Base-by-base conservation (phyloP, 139 green algal species). In the Volvox africanus region DNA sequence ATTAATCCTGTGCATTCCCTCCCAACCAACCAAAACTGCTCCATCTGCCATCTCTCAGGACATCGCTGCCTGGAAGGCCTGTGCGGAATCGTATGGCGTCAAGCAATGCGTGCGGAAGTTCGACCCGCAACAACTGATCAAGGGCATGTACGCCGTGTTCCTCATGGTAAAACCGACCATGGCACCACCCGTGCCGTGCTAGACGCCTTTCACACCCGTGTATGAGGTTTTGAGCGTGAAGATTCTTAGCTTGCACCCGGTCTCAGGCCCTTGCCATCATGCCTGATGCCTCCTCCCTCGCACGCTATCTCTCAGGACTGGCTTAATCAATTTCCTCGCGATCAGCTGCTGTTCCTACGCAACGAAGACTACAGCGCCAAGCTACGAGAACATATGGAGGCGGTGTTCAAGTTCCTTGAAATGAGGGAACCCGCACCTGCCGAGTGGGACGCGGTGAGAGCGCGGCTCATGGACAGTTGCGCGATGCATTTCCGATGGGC, bases 311-410 rank as follows among this genome's bases (percentile, higher is more conserved):
- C 22, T 9, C 92, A 94, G 89, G 92, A 95, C 76, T 96, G 94
- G 94, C 79, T 94, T 24, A 24, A 73, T 30, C 84, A 92, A 67
- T 96, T 91, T 55, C 94, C 94, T 0, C 88, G 92, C 24, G 77
- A 95, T 19, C 93, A 96, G 89, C 89, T 96, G 77, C 90, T 96
- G 33, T 86, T 96, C 75, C 61, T 96, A 61, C 90, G 94, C 24
- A 94, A 93, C 82, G 94, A 96, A 55, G 94, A 96, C 87, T 96
- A 96, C 92, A 79, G 80, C 20, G 24, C 32, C 20, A 91, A 90
- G 0, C 61, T 80, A 35, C 33, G 37, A 28, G 20, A 92, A 78
- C 94, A 96, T 91, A 92, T 96, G 89, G 85, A 91, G 12, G 89
- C 84, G 3, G 80, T 94, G 80, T 86, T 94, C 61, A 86, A 82